A percentile compares a stretch with the other conserved stretches of the same genome.
Conservation (phyloP, 164 flowering plant species). For the Nymphaea colorata region DNA sequence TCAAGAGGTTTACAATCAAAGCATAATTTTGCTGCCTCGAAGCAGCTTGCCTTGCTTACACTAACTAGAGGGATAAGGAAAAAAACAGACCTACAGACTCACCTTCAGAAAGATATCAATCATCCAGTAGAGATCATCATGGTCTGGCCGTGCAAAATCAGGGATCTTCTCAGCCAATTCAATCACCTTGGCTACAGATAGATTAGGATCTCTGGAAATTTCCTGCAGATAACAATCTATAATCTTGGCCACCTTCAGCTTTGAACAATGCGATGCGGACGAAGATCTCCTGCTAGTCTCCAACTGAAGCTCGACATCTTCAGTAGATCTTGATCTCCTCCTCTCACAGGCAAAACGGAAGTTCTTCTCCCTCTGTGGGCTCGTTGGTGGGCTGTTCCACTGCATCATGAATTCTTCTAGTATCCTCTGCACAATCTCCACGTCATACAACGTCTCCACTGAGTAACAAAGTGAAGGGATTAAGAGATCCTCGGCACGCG, state of each 20-base stretch:
- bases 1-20: too few species aligned
- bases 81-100: conserved; percentile 4
- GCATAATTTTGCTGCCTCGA: too few species aligned
- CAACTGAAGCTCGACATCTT: conserved; percentile 55
- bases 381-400: conserved; percentile 83
- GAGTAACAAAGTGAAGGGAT: conserved; percentile 48
- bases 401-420: conserved; percentile 77
- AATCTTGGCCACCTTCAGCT: conserved; percentile 80
- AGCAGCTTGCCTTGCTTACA: too few species aligned
- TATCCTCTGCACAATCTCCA: conserved; percentile 58
- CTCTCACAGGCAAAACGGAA: conserved; percentile 25
- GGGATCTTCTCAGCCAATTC: conserved; percentile 69
- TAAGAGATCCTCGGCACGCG: conserved; percentile 57
- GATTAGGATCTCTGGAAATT: conserved; percentile 56
- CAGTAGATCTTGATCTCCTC: conserved; percentile 78
- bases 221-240: conserved; percentile 78
- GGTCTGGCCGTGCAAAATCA: conserved; percentile 75
- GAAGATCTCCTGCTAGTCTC: conserved; percentile 80
- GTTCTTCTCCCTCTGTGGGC: conserved; percentile 44
- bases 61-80: background rate
- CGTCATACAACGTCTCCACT: conserved; percentile 46
- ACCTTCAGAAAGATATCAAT: conserved; percentile 95
- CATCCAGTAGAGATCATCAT: conserved; percentile 89
- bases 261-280: conserved; percentile 80
- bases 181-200: conserved; percentile 64